Conservation (phyloP, 305 asterid genomes). For the Solanum hybrid region DNA sequence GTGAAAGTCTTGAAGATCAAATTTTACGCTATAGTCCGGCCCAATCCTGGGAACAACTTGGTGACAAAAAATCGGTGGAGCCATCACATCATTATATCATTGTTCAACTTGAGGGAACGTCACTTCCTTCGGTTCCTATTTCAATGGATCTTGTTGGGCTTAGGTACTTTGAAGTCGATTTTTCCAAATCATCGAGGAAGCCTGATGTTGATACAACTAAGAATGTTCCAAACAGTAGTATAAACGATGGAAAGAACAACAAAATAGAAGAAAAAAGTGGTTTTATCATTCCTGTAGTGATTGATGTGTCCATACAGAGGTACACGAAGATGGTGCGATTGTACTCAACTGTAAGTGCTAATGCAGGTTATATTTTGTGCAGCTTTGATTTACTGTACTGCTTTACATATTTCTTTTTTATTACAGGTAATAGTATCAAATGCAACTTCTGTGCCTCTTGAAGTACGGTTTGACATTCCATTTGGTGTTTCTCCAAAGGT, state of each 20-base stretch:
- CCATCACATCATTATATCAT: constrained; percentile 65
- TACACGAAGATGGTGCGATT: constrained; percentile 75
- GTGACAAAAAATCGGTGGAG: constrained; percentile 52
- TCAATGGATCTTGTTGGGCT: constrained; percentile 98
- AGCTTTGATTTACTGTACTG: not conserved
- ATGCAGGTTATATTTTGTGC: constrained; percentile 2
- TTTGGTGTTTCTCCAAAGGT: constrained; percentile 96
- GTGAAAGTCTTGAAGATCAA: constrained; percentile 68
- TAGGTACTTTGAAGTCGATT: constrained; percentile 82
- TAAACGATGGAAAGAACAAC: not conserved
- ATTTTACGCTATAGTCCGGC: constrained; percentile 48
- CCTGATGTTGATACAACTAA: constrained; percentile 31
- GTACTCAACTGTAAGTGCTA: constrained; percentile 73
- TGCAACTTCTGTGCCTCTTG: constrained; percentile 72
- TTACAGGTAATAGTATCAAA: constrained; percentile 77
- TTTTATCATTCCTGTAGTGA: constrained; percentile 76
- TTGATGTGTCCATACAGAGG: constrained; percentile 85
- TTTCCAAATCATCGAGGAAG: constrained; percentile 55
- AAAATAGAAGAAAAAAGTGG: constrained; percentile 27
- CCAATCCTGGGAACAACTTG: constrained; percentile 59
- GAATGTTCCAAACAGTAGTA: constrained; percentile 33
- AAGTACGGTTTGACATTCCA: constrained; percentile 93
- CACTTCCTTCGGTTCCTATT: constrained; percentile 67
- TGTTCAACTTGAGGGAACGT: constrained; percentile 86
- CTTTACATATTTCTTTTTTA: constrained; percentile 13